Base-by-base conservation (phyloP, 106 monocot species). In the Dendrobium chrysotoxum region DNA sequence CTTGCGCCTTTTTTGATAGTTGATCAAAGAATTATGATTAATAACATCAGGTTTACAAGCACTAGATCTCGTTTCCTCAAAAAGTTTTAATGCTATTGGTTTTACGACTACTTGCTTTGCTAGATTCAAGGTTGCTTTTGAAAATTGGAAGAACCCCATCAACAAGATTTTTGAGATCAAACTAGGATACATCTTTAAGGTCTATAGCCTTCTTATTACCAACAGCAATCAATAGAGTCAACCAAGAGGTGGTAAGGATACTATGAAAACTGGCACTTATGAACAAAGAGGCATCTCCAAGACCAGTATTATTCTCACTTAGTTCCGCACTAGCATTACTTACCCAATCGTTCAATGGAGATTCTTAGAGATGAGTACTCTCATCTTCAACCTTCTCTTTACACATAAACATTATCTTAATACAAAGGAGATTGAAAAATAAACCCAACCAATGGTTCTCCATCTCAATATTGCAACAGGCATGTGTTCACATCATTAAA, bases 231-330 rank as follows among this genome's bases (percentile, higher is more conserved):
- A 96, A 80, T 80, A 90, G 83, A 18, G 79, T 82, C 85, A 93
- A 82, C 96, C 96, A 96, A 75, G 87, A 93, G 92, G 93, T 93
- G 30, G 92, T 90, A 40, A 96, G 88, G 44, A 81, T 26, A 46
- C 93, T 90, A 25, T 92, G 75, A 57, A 92, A 80, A 9, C 84
- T 82, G 5, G 92, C 93, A 73, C 78, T 86, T 16, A 88, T 76
- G 77, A 84, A 89, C 4, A 82, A 50, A 21, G 94, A 83, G 26
- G 53, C 77, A 46, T 42, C 74, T 25, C 47, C 81, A 6, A 23
- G 4, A 20, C 40, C 73, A 40, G 40, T 4, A 28, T 17, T 4
- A 4, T 1, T 16, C 18, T 72, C 20, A 6, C 38, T 73, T 40
- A 0, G 20, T 73, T 41, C 40, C 15, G 4, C 73, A 40, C 55